A percentile compares a stretch with the other conserved stretches of the same genome.
phyloP scores from a whole-genome alignment of 1,284 basidiomycete genomes.

The Prillingera fragicola region DNA sequence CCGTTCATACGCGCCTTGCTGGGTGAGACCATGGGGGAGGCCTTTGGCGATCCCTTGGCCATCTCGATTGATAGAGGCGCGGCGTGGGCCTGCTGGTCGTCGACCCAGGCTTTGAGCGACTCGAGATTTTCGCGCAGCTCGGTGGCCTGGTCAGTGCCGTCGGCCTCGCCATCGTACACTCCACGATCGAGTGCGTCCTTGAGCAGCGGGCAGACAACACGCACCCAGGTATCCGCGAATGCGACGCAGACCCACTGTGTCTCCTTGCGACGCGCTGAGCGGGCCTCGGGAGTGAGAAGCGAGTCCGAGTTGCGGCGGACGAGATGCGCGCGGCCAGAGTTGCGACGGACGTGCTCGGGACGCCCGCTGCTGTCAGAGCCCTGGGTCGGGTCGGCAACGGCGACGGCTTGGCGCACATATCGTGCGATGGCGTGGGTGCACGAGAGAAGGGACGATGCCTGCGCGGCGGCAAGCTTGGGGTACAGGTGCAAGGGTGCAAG shows the following conservation, averaged over 20 bases:
- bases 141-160: background rate
- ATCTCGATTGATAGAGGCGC: background rate
- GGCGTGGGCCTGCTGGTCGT: constrained; percentile 15
- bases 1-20: no score
- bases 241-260: constrained; percentile 53
- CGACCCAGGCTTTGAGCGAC: constrained; percentile 22
- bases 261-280: constrained; percentile 39
- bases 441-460: constrained; percentile 54
- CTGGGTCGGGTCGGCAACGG: constrained; percentile 4
- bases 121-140: constrained; percentile 16
- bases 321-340: constrained; percentile 18
- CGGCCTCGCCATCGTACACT: constrained; percentile 56
- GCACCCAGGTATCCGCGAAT: constrained; percentile 52
- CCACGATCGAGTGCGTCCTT: constrained; percentile 64
- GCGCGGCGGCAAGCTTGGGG: constrained; percentile 50
- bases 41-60: no score
- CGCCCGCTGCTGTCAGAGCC: no score
- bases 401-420: constrained; percentile 48
- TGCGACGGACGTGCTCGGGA: constrained; percentile 9
- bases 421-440: constrained; percentile 48
- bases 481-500: constrained; percentile 64
- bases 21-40: no score
- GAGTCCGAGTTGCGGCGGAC: constrained; percentile 33
- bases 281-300: constrained; percentile 30
- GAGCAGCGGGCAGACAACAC: constrained; percentile 63